Percentiles rank a stretch among this genome's conserved stretches.
Evolutionary conservation across 2,329 filamentous ascomycete species (phyloP).

Genomic region (Pseudocercospora fijiensis): DNA sequence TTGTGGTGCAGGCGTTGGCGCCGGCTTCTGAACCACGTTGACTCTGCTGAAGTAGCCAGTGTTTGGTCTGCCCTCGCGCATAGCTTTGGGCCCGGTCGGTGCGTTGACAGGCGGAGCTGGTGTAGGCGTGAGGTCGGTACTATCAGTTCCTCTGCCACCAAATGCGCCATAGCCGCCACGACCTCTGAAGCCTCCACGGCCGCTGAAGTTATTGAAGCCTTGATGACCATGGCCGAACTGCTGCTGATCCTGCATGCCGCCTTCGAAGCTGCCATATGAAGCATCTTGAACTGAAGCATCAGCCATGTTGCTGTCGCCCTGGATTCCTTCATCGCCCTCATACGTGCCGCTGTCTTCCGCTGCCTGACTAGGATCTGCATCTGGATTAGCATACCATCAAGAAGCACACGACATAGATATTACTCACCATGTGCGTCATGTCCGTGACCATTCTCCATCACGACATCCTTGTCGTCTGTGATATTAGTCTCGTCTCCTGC

Average conservation of each 20-base stretch:
- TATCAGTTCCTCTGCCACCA: constrained; percentile 23
- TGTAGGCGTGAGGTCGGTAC: constrained; percentile 31
- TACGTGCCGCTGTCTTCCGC: not conserved
- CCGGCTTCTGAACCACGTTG: constrained; percentile 42
- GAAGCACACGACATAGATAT: not conserved
- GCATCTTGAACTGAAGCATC: constrained; percentile 16
- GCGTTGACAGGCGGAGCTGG: constrained; percentile 53
- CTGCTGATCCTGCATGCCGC: constrained; percentile 23
- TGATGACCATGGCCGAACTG: constrained; percentile 19
- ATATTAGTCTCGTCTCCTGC: constrained; percentile 35
- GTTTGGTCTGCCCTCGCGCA: constrained; percentile 85
- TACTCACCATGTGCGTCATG: constrained; percentile 21
- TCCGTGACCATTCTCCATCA: constrained; percentile 19
- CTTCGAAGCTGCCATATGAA: constrained; percentile 34
- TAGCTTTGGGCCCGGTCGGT: constrained; percentile 89
- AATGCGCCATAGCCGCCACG: constrained; percentile 38
- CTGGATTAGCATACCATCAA: not conserved
- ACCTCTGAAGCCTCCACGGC: constrained; percentile 50
- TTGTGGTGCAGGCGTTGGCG: constrained; percentile 24
- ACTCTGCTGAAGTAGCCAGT: constrained; percentile 68
- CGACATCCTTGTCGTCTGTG: constrained; percentile 22
- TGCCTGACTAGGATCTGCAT: not conserved
- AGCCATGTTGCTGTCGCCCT: constrained; percentile 7
- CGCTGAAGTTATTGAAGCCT: constrained; percentile 39
- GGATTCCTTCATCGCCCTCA: not conserved